A percentile compares a stretch with the other conserved stretches of the same genome.
These are phyloP conservation scores for Eucalyptus melliodora DNA, from an alignment of 345 rosid genomes.

Conservation along the genomic window DNA sequence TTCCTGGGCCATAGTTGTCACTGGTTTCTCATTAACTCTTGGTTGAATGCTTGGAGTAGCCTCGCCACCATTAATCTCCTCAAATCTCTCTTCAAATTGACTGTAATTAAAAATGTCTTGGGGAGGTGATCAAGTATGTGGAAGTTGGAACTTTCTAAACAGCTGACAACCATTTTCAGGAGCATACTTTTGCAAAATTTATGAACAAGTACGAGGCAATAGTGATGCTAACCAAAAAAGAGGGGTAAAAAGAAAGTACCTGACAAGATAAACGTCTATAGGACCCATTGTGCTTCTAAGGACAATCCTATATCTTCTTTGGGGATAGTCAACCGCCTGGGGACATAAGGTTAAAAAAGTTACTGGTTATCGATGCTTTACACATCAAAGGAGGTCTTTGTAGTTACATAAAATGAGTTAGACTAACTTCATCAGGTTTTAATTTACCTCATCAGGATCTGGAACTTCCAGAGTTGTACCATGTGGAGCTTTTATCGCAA, in stretches of 20 bases:
- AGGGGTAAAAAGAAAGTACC: constrained; percentile 31
- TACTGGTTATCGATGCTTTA: background rate
- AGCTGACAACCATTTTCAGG: background rate
- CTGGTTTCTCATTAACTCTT: constrained; percentile 35
- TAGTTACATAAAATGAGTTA: background rate
- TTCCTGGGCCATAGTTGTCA: constrained; percentile 11
- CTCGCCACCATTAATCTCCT: constrained; percentile 56
- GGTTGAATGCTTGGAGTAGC: constrained; percentile 44
- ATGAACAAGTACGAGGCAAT: background rate
- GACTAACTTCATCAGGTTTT: background rate
- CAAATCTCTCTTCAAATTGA: constrained; percentile 89
- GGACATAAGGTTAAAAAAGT: background rate
- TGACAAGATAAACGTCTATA: constrained; percentile 92
- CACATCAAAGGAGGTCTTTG: background rate
- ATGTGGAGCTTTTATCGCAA: constrained; percentile 99
- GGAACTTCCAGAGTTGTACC: constrained; percentile 99
- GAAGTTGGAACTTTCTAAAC: background rate
- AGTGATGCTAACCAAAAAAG: background rate
- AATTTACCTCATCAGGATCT: constrained; percentile 94
- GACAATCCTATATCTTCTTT: constrained; percentile 87
- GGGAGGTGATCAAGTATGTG: background rate
- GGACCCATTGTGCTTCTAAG: constrained; percentile 98
- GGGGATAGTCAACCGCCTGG: constrained; percentile 86
- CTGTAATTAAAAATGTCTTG: constrained; percentile 5
- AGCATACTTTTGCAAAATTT: background rate